Percentiles rank a stretch among this genome's conserved stretches.
Conservation (phyloP, 2,329 filamentous ascomycete species). For the Chrysoporthe puriensis region DNA sequence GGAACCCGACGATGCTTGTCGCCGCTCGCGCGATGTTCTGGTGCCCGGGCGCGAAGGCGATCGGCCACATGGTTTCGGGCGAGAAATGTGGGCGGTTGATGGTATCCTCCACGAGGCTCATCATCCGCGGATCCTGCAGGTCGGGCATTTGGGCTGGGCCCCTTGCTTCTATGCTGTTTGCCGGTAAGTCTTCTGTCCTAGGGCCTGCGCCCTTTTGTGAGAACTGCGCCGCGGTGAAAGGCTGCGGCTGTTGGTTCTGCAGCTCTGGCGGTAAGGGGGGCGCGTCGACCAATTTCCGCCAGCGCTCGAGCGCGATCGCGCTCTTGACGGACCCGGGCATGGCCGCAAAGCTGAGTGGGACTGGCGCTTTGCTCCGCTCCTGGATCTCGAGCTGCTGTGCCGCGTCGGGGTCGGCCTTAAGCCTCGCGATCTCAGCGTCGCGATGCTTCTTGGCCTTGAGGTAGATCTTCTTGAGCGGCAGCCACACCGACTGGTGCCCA, state of each 20-base stretch:
- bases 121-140: slow-evolving; percentile 19
- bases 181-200: slow-evolving; percentile 1
- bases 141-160: slow-evolving; percentile 24
- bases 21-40: slow-evolving; percentile 24
- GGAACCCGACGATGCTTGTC: slow-evolving; percentile 14
- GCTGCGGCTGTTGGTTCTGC: background rate
- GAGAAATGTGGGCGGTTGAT: slow-evolving; percentile 44
- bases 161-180: slow-evolving; percentile 13
- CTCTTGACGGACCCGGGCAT: slow-evolving; percentile 51
- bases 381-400: slow-evolving; percentile 53
- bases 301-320: slow-evolving; percentile 53
- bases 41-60: slow-evolving; percentile 29
- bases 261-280: slow-evolving; percentile 30
- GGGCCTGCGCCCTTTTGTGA: background rate
- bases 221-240: background rate
- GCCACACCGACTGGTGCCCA: slow-evolving; percentile 53
- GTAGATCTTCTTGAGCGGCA: slow-evolving; percentile 59
- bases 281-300: slow-evolving; percentile 52
- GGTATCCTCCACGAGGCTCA: slow-evolving; percentile 42
- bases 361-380: slow-evolving; percentile 47
- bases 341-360: slow-evolving; percentile 51
- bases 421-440: slow-evolving; percentile 52
- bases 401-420: slow-evolving; percentile 52
- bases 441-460: slow-evolving; percentile 56
- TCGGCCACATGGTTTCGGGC: slow-evolving; percentile 41